Conservation (phyloP, 345 rosid genomes). For the Rhodomyrtus tomentosa region DNA sequence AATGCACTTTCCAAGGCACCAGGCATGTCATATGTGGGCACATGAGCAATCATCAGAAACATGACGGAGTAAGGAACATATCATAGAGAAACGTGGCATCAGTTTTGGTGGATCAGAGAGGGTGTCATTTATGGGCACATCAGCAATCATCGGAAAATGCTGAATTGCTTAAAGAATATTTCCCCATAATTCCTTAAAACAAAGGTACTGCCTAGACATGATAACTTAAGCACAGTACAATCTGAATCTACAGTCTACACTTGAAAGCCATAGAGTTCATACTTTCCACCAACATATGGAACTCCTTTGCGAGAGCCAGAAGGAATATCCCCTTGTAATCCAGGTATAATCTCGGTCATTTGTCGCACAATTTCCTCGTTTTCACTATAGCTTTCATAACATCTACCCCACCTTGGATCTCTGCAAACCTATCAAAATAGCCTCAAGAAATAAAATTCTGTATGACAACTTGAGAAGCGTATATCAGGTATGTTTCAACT, state of each 20-base stretch:
- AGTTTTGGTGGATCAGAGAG: too few relatives aligned
- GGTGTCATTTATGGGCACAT: not conserved
- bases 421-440: conserved; percentile 64
- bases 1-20: not conserved
- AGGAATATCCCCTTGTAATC: conserved; percentile 89
- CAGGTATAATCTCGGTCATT: conserved; percentile 79
- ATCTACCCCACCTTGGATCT: conserved; percentile 98
- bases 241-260: not conserved
- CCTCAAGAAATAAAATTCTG: not conserved
- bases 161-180: not conserved
- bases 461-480: not conserved
- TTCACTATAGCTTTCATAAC: conserved; percentile 95
- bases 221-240: not conserved
- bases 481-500: not conserved
- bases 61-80: too few relatives aligned
- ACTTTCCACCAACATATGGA: conserved; percentile 92
- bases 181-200: not conserved
- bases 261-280: conserved; percentile 8
- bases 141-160: not conserved
- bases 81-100: too few relatives aligned
- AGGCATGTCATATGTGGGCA: not conserved
- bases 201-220: not conserved
- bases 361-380: conserved; percentile 66
- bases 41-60: not conserved
- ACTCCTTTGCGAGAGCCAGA: conserved; percentile 40